These are phyloP conservation scores for Ceratocystis lukuohia DNA, from an alignment of 2,329 filamentous ascomycete species.

Conservation along the genomic window DNA sequence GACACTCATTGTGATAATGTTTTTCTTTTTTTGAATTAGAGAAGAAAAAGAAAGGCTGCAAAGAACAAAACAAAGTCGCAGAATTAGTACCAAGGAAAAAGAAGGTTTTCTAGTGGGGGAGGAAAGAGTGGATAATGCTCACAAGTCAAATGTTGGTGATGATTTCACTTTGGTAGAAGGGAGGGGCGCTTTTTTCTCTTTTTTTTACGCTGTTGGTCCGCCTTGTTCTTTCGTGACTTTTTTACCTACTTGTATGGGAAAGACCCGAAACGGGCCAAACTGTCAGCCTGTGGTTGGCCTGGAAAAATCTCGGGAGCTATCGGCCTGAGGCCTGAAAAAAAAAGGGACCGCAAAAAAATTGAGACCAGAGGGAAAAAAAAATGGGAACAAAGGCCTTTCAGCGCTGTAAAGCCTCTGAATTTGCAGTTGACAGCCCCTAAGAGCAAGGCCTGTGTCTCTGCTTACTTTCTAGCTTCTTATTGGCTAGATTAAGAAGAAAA, in stretches of 20 bases:
- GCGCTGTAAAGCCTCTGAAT: not conserved
- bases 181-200: constrained; percentile 16
- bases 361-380: not conserved
- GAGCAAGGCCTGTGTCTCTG: constrained; percentile 3
- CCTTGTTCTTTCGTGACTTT: not conserved
- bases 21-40: constrained; percentile 8
- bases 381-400: not conserved
- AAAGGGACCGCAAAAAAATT: constrained; percentile 5
- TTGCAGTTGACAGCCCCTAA: not conserved
- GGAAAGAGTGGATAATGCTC: not conserved
- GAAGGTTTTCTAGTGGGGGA: not conserved
- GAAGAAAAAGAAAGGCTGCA: constrained; percentile 12
- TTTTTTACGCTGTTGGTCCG: not conserved
- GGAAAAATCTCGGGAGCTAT: constrained; percentile 20
- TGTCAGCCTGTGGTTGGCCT: constrained; percentile 16
- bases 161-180: constrained; percentile 4
- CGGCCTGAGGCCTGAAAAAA: constrained; percentile 12
- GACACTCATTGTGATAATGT: constrained; percentile 45
- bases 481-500: not conserved
- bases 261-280: constrained; percentile 6
- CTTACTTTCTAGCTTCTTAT: constrained; percentile 18
- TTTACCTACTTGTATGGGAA: not conserved
- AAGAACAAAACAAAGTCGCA: not conserved
- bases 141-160: constrained; percentile 14
- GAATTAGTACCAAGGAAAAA: constrained; percentile 1